Percentiles rank a stretch among this genome's conserved stretches.
Evolutionary conservation across 768 basidiomycete genomes (phyloP).

Genomic region (Hemileccinum impolitum): DNA sequence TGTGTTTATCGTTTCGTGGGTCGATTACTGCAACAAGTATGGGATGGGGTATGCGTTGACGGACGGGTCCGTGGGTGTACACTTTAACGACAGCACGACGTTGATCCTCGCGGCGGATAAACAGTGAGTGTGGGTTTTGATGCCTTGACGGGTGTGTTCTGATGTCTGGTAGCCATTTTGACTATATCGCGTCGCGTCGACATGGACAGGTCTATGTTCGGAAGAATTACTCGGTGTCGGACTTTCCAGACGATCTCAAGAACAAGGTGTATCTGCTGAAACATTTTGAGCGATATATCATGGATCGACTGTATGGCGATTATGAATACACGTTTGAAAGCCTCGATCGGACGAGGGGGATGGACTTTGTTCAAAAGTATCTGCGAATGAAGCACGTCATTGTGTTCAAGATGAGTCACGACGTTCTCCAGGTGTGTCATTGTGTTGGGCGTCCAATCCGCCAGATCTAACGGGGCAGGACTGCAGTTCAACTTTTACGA

Average conservation of each 20-base stretch:
- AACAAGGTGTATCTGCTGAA: conserved; percentile 90
- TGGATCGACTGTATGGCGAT: conserved; percentile 82
- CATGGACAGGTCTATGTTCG: conserved; percentile 67
- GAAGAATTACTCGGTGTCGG: conserved; percentile 64
- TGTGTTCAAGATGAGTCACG: conserved; percentile 94
- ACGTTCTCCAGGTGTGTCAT: conserved; percentile 81
- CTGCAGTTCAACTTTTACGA: conserved; percentile 96
- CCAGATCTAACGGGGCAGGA: too few relatives aligned
- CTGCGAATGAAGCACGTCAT: conserved; percentile 96
- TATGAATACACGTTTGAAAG: conserved; percentile 83
- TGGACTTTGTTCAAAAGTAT: conserved; percentile 96
- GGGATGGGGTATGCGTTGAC: conserved; percentile 99
- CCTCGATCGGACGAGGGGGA: conserved; percentile 62
- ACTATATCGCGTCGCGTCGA: conserved; percentile 73
- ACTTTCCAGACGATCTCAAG: conserved; percentile 80
- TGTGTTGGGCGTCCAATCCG: neutral
- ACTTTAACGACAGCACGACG: conserved; percentile 95
- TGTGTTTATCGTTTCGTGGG: conserved; percentile 97
- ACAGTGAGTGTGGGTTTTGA: conserved; percentile 50
- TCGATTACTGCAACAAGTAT: conserved; percentile 98
- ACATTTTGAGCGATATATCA: conserved; percentile 94
- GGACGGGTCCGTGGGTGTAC: conserved; percentile 90
- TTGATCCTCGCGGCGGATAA: conserved; percentile 84
- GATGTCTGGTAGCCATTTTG: conserved; percentile 64
- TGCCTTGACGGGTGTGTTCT: neutral